Conservation (phyloP, 2,329 filamentous ascomycete species). For the Cordyceps fumosorosea region DNA sequence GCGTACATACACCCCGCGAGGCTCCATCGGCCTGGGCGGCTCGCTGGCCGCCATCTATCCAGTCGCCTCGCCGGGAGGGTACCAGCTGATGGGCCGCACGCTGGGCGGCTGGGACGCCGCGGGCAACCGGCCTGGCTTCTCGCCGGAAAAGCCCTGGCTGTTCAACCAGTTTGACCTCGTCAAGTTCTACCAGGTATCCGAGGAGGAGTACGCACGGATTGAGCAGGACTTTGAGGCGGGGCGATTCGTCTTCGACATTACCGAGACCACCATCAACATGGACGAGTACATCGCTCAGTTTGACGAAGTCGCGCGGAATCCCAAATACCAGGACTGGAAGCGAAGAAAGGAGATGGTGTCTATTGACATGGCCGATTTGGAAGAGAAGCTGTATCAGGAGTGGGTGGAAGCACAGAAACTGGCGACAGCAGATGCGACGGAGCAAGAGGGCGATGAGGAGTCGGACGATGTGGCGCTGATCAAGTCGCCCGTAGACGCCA, state of each 20-base stretch:
- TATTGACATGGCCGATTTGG: conserved; percentile 18
- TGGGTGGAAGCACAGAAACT: conserved; percentile 16
- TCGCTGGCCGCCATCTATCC: conserved; percentile 26
- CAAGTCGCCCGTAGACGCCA: conserved; percentile 40
- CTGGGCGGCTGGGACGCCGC: conserved; percentile 28
- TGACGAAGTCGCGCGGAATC: conserved; percentile 16
- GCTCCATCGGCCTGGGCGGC: conserved; percentile 28
- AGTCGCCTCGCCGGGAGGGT: conserved; percentile 25
- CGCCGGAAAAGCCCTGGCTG: conserved; percentile 24
- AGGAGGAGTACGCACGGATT: conserved; percentile 23
- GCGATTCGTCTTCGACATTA: conserved; percentile 22
- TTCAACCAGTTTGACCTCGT: conserved; percentile 28
- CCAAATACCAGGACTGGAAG: conserved; percentile 17
- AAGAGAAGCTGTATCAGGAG: conserved; percentile 24
- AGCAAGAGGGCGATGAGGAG: background rate
- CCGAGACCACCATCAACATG: conserved; percentile 24
- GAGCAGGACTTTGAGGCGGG: conserved; percentile 22
- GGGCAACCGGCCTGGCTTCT: conserved; percentile 23
- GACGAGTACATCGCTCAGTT: conserved; percentile 21
- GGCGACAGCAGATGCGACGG: conserved; percentile 14
- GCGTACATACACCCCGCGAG: conserved; percentile 24
- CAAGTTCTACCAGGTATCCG: conserved; percentile 24
- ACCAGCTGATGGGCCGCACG: conserved; percentile 25
- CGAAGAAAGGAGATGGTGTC: conserved; percentile 1
- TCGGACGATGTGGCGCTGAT: conserved; percentile 27